A percentile compares a stretch with the other conserved stretches of the same genome.
These are phyloP conservation scores for Sporodiniella umbellata DNA, from an alignment of 371 early-diverging fungal species.

Conservation along the genomic window DNA sequence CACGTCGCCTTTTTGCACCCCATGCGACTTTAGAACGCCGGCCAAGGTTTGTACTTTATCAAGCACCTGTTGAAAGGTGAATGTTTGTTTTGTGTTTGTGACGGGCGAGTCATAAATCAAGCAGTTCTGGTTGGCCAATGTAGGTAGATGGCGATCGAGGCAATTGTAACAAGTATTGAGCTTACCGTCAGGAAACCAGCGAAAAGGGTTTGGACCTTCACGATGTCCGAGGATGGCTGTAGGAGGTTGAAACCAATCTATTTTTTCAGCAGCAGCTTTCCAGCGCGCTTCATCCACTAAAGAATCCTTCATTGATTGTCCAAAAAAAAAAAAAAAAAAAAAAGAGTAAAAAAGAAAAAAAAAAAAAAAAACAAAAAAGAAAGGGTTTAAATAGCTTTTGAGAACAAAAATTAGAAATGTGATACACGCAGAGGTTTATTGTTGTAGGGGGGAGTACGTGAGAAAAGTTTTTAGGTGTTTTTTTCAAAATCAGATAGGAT, in stretches of 20 bases:
- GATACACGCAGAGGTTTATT: background rate
- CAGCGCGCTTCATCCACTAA: constrained; percentile 19
- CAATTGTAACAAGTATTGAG: constrained; percentile 94
- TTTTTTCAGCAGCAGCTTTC: constrained; percentile 32
- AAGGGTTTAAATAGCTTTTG: background rate
- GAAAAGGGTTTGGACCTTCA: constrained; percentile 31
- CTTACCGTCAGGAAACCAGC: constrained; percentile 69
- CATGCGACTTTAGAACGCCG: constrained; percentile 69
- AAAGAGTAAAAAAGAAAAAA: background rate
- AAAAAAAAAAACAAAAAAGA: background rate
- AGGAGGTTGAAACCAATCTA: constrained; percentile 36
- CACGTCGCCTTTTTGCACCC: constrained; percentile 76
- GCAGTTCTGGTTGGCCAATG: constrained; percentile 48
- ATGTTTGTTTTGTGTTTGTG: constrained; percentile 44
- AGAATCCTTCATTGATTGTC: constrained; percentile 1
- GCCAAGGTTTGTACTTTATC: constrained; percentile 72
- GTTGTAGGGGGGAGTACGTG: too few relatives aligned
- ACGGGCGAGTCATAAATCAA: constrained; percentile 81
- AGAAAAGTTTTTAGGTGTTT: too few relatives aligned
- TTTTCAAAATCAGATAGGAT: constrained; percentile 24
- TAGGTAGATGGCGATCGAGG: constrained; percentile 81
- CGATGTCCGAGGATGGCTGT: constrained; percentile 22
- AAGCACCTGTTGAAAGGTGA: constrained; percentile 74
- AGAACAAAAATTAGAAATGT: background rate
- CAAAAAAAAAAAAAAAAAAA: too few relatives aligned